These are phyloP conservation scores for Coemansia interrupta DNA, from an alignment of 192 early-diverging fungal genomes.

Conservation along the genomic window DNA sequence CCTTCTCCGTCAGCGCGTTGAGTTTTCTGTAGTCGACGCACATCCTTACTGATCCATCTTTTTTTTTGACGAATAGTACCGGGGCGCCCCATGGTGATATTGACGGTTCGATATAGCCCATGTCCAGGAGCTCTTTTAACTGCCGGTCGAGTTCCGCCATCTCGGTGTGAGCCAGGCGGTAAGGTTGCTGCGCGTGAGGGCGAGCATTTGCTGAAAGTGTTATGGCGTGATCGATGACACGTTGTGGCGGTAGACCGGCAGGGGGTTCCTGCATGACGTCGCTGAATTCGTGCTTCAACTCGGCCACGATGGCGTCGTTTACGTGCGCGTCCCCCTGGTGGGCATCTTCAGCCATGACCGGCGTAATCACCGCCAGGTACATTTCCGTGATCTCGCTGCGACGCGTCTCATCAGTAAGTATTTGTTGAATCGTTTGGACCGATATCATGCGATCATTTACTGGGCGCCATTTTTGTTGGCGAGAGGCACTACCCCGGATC, in stretches of 20 bases:
- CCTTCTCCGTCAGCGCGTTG: conserved; percentile 47
- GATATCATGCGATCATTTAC: too few relatives aligned
- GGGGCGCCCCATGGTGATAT: conserved; percentile 22
- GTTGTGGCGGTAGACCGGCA: background rate
- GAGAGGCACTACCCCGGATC: too few relatives aligned
- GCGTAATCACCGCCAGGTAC: background rate
- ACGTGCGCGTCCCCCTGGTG: background rate
- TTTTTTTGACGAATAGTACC: conserved; percentile 22
- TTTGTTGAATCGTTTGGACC: too few relatives aligned
- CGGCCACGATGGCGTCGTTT: background rate
- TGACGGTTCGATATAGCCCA: conserved; percentile 18
- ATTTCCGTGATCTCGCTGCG: too few relatives aligned
- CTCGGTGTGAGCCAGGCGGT: conserved; percentile 11
- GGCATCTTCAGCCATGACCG: background rate
- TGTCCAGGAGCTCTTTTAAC: conserved; percentile 1
- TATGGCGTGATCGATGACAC: background rate
- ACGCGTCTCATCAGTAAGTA: too few relatives aligned
- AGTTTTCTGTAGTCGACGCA: conserved; percentile 57
- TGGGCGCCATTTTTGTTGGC: too few relatives aligned
- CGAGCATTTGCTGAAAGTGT: background rate
- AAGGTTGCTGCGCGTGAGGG: conserved; percentile 2
- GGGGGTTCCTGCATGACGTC: background rate
- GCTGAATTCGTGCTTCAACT: background rate
- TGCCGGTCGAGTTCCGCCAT: conserved; percentile 10
- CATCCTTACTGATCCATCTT: conserved; percentile 47